Evolutionary conservation across 495 filamentous ascomycete genomes (phyloP).

Genomic region (Penicillium canariense): DNA sequence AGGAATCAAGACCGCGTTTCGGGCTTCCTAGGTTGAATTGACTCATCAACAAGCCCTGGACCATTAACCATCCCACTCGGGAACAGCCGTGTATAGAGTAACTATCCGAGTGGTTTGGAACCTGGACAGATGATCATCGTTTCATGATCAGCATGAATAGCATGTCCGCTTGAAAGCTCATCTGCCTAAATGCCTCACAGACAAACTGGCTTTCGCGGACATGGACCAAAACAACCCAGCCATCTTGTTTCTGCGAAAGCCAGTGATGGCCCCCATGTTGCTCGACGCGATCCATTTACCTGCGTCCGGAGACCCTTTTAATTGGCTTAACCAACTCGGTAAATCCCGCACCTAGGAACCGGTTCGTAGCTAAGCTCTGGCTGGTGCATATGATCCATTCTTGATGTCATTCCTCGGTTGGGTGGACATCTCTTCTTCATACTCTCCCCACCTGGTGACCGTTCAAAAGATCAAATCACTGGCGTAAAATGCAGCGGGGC

Average conservation of each 20-base stretch:
- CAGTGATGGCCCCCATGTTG: background rate
- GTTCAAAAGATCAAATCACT: background rate
- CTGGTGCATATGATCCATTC: conserved; percentile 18
- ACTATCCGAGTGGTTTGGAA: too few species aligned
- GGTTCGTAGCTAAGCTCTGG: conserved; percentile 22
- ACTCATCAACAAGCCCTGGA: too few species aligned
- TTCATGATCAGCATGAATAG: too few species aligned
- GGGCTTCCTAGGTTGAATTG: too few species aligned
- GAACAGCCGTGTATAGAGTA: too few species aligned
- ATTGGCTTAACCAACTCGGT: conserved; percentile 39
- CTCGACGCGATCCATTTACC: background rate
- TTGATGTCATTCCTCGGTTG: background rate
- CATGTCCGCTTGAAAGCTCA: too few species aligned
- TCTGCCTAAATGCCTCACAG: too few species aligned
- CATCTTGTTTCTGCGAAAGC: background rate
- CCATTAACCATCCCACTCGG: too few species aligned
- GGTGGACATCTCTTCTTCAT: background rate
- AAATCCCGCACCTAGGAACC: conserved; percentile 46
- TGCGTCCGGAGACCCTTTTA: background rate
- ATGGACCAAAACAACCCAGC: background rate
- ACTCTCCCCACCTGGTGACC: background rate
- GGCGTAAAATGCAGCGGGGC: background rate
- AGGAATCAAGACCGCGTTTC: too few species aligned
- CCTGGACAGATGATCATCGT: too few species aligned
- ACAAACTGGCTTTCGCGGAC: too few species aligned